Evolutionary conservation across 495 filamentous ascomycete genomes (phyloP).

Genomic region (Penicillium tannophilum): DNA sequence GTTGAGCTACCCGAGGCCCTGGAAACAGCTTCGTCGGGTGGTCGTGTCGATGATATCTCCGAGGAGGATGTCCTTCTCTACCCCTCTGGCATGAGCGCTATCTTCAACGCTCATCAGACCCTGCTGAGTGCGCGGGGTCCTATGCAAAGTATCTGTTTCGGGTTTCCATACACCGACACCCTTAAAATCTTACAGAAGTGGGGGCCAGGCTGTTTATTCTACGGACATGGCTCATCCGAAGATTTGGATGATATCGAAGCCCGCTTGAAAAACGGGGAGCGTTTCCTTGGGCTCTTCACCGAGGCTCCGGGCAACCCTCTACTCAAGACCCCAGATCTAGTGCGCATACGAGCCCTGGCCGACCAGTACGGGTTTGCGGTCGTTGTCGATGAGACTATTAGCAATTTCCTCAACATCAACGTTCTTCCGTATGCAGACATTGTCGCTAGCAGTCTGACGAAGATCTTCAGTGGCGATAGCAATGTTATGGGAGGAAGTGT

Average conservation of each 20-base stretch:
- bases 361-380: conserved; percentile 86
- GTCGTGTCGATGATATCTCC: conserved; percentile 68
- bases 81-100: conserved; percentile 91
- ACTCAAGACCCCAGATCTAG: conserved; percentile 79
- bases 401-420: conserved; percentile 94
- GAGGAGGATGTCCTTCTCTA: conserved; percentile 90
- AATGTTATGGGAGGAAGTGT: conserved; percentile 97
- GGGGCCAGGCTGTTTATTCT: conserved; percentile 88
- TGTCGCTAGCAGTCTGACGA: conserved; percentile 91
- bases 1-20: conserved; percentile 68
- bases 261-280: conserved; percentile 70
- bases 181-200: conserved; percentile 95
- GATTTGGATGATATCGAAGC: conserved; percentile 87
- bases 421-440: conserved; percentile 87
- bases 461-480: conserved; percentile 94
- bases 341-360: conserved; percentile 75
- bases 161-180: conserved; percentile 95
- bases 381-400: conserved; percentile 93
- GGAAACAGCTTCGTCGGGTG: conserved; percentile 41
- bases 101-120: conserved; percentile 82
- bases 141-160: conserved; percentile 45
- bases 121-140: conserved; percentile 57
- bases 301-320: conserved; percentile 95
- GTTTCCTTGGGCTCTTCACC: conserved; percentile 83
- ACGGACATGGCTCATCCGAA: conserved; percentile 76